Evolutionary conservation across 2,329 filamentous ascomycete species (phyloP).

Genomic region (Scedosporium dehoogii): DNA sequence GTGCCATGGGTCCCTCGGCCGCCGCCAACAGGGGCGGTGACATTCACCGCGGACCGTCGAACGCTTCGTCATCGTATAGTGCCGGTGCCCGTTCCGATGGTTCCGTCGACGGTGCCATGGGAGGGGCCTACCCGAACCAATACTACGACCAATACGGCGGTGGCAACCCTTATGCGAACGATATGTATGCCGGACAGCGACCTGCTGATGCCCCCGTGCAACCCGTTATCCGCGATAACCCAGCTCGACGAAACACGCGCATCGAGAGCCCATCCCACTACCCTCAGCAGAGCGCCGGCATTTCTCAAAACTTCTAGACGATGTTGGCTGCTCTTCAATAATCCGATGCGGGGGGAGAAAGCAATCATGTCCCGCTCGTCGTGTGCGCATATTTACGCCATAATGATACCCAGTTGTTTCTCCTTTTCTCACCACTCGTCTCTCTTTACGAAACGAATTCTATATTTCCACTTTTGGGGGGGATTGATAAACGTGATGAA

Average conservation of each 20-base stretch:
- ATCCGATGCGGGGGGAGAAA: not conserved
- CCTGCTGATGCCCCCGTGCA: slow-evolving; percentile 41
- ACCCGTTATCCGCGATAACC: slow-evolving; percentile 87
- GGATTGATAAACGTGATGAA: not conserved
- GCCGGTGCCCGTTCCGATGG: slow-evolving; percentile 65
- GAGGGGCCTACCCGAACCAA: slow-evolving; percentile 31
- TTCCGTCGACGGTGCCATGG: slow-evolving; percentile 39
- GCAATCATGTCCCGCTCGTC: not conserved
- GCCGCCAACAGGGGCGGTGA: slow-evolving; percentile 51
- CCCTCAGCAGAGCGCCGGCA: slow-evolving; percentile 86
- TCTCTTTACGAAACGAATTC: not conserved
- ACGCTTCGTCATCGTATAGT: slow-evolving; percentile 93
- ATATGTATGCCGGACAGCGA: slow-evolving; percentile 30
- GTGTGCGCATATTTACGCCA: not conserved
- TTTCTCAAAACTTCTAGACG: slow-evolving; percentile 86
- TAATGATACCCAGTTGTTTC: slow-evolving; percentile 2
- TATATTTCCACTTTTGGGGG: not conserved
- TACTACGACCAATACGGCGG: slow-evolving; percentile 52
- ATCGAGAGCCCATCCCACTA: slow-evolving; percentile 88
- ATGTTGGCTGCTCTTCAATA: not conserved
- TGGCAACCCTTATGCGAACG: slow-evolving; percentile 45
- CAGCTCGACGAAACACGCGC: slow-evolving; percentile 82
- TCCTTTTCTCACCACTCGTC: not conserved
- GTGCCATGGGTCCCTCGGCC: slow-evolving; percentile 66
- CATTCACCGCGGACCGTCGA: slow-evolving; percentile 82